Base-by-base conservation (phyloP, 192 early-diverging fungal species). In the Jimgerdemannia lactiflua region DNA sequence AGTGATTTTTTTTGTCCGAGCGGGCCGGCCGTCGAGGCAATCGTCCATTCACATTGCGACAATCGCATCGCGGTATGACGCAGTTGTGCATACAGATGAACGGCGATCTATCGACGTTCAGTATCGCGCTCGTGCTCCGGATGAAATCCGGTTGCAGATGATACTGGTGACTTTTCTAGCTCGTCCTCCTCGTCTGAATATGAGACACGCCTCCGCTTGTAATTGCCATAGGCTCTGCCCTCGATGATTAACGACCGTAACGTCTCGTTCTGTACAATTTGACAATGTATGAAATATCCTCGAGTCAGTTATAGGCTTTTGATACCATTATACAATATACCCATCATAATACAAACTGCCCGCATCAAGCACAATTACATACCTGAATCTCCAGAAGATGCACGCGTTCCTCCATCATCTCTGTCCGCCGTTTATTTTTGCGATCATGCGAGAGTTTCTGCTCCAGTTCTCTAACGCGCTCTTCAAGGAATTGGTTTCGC, bases 331-430 rank as follows among this genome's bases (percentile, higher is more conserved):
- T 29, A 29, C 29, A 29, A 29, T 29, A 59, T 59, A 59, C 14
- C 6, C n/a, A 2, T 66, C 11, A 10, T 19, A 66, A 17, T 39
- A 72, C 4, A 66, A 41, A 19, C 43, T 39, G 67, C 43, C 64
- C 43, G 67, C 39, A 74, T 66, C 14, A 42, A 0, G 18, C 59
- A 70, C 41, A 18, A 43, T 19, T 66, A 65, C 42, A 75, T 74
- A 77, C 80, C 80, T 81, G 76, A 43, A 81, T 70, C 42, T 74
- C 70, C 11, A 81, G 66, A 75, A 77, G 75, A 68, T 81, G 76
- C 8, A 74, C 43, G 3, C 67, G 65, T 41, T 44, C 43, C 72
- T 75, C 71, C 29, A 81, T 3, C 1, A 43, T 39, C 3, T 73
- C 72, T 39, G 39, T 43, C 19, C 67, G 64, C 14, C 72, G 72